A percentile compares a stretch with the other conserved stretches of the same genome.
phyloP scores from a whole-genome alignment of 148 eudicot species.

The Chenopodium quinoa region DNA sequence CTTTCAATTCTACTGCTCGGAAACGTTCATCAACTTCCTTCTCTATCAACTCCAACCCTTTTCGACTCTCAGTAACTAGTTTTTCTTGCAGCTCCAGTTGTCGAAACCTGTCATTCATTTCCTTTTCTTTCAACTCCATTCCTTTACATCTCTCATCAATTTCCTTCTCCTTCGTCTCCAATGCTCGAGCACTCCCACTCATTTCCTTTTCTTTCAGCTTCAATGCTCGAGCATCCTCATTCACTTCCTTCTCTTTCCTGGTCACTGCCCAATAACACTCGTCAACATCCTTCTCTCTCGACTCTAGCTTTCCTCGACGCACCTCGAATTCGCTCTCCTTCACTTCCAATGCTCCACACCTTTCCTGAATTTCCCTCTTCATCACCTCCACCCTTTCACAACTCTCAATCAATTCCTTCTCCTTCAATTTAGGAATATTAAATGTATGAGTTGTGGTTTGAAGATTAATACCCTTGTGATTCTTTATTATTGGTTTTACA shows the following conservation, averaged over 20 bases:
- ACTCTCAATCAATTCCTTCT: slow-evolving; percentile 13
- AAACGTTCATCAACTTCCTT: slow-evolving; percentile 3
- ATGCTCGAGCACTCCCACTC: too few species aligned
- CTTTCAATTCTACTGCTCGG: neutral
- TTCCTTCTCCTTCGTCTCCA: neutral
- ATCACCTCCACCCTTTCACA: neutral
- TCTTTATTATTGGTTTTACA: too few species aligned
- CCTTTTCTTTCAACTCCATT: neutral
- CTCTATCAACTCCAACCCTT: slow-evolving; percentile 8
- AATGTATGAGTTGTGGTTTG: too few species aligned
- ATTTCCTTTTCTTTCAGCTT: neutral
- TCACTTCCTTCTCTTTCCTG: neutral
- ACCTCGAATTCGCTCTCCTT: neutral
- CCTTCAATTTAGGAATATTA: neutral
- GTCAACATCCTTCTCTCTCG: neutral
- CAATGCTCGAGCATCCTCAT: neutral
- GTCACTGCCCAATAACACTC: neutral
- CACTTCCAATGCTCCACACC: neutral
- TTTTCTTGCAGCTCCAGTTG: slow-evolving; percentile 10
- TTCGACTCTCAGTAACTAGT: neutral
- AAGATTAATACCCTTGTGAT: too few species aligned
- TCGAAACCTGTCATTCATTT: neutral
- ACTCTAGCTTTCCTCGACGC: neutral
- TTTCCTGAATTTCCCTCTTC: neutral
- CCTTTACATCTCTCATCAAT: neutral